phyloP scores from a whole-genome alignment of 2,329 filamentous ascomycete genomes.

The Diaporthe vexans region DNA sequence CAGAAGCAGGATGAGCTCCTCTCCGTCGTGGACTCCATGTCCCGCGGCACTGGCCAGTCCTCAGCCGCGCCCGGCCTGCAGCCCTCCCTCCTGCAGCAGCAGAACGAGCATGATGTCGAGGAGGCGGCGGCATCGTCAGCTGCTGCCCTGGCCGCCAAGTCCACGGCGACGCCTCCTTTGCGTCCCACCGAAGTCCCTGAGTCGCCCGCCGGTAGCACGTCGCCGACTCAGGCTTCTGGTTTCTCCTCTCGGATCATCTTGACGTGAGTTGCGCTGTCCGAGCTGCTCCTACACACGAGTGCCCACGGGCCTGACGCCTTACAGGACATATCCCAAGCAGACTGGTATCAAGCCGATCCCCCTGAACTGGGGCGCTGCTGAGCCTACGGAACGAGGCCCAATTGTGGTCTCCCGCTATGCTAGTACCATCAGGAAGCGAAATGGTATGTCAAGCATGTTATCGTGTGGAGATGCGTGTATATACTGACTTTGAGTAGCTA shows the following conservation, averaged over 20 bases:
- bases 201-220: conserved; percentile 24
- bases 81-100: conserved; percentile 33
- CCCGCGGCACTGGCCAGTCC: conserved; percentile 13
- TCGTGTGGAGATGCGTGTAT: conserved; percentile 26
- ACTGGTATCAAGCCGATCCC: conserved; percentile 92
- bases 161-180: conserved; percentile 45
- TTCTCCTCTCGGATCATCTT: conserved; percentile 42
- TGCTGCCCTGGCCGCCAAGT: conserved; percentile 43
- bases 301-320: neutral
- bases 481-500: conserved; percentile 55
- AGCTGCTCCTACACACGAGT: neutral
- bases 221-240: conserved; percentile 29
- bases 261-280: conserved; percentile 36
- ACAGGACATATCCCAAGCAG: conserved; percentile 88
- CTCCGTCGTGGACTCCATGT: conserved; percentile 41
- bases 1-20: conserved; percentile 42
- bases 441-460: conserved; percentile 68
- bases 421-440: conserved; percentile 83
- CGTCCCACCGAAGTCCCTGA: conserved; percentile 43
- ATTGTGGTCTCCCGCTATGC: conserved; percentile 86
- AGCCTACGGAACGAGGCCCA: conserved; percentile 83
- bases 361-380: conserved; percentile 87
- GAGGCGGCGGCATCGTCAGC: conserved; percentile 40
- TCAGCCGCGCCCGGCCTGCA: conserved; percentile 26
- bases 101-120: conserved; percentile 37